Evolutionary conservation across 805 yeast genomes (phyloP), one percentile per base, ranked within the genome.

Genomic region (Suhomyces emberorum): DNA sequence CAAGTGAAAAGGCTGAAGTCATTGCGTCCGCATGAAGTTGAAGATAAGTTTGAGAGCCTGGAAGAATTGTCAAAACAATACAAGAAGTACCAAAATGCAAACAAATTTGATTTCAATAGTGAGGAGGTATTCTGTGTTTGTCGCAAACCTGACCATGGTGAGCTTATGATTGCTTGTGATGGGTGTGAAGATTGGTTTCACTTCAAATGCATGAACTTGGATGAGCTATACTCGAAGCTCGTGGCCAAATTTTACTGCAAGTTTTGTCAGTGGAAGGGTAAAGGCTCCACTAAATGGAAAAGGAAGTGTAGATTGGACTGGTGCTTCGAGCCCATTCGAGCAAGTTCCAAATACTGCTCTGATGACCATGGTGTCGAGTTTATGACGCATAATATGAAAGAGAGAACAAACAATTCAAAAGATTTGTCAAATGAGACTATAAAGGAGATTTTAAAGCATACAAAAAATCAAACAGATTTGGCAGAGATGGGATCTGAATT

Each of bases 141-240:
- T 55, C 70, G 93, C 25, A 74, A 72, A 42, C 83, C 88, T 0
- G 96, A 89, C 50, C 70, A 73, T 41, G 93, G 89, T 1, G 81
- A 77, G 39, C 63, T 88, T 54, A 89, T 89, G 97, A 83, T 89
- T n/a, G 87, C 84, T 0, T 88, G 97, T 55, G 96, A 88, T 55
- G 89, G 87, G 4, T 89, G 97, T 60, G 96, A 88, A 51, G 96
- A 87, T 40, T 89, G 97, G 97, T 89, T 73, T 54, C 97, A 89
- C 59, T 86, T 88, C 58, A 65, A 63, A 30, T 89, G 97, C 55
- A 76, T 88, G 72, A 71, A 70, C 35, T 54, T 88, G 24, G 70
- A 79, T 34, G 55, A 54, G 7, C 59, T 65, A 36, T 73, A 72
- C 49, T 70, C 75, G 39, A 67, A 71, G 26, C 63, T 88, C 34